Evolutionary conservation across 768 basidiomycete genomes (phyloP).

Genomic region (Tulasnella sp.): DNA sequence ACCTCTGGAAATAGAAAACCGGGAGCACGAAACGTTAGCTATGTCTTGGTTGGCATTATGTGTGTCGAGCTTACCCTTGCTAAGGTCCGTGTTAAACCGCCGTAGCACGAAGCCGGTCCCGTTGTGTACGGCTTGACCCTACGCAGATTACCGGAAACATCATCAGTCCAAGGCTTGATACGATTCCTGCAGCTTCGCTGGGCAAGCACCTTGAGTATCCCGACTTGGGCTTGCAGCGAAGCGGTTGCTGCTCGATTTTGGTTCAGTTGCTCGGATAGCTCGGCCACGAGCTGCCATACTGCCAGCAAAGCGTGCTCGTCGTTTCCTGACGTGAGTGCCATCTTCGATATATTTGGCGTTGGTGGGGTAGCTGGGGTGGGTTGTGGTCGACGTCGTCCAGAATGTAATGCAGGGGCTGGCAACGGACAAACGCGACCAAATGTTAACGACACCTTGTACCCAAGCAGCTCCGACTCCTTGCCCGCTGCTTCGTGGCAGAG

Average conservation of each 20-base stretch:
- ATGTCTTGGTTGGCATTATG: conserved; percentile 12
- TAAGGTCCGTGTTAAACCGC: conserved; percentile 82
- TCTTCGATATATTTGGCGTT: not conserved
- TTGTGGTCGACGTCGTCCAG: conserved; percentile 11
- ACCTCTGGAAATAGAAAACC: conserved; percentile 52
- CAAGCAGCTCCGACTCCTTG: not conserved
- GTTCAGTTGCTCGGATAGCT: conserved; percentile 77
- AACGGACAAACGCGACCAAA: conserved; percentile 9
- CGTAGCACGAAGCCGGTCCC: conserved; percentile 74
- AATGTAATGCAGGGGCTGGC: not conserved
- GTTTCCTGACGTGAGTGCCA: conserved; percentile 21
- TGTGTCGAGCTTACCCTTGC: conserved; percentile 56
- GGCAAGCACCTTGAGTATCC: conserved; percentile 61
- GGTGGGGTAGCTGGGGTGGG: not conserved
- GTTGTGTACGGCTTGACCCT: conserved; percentile 72
- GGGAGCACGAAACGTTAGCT: not conserved
- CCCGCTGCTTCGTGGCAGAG: not conserved
- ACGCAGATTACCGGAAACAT: conserved; percentile 24
- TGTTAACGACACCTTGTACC: not conserved
- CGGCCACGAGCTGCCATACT: conserved; percentile 74
- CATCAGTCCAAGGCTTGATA: not conserved
- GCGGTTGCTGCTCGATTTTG: conserved; percentile 74
- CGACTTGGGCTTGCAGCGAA: conserved; percentile 64
- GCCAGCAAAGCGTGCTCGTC: conserved; percentile 54
- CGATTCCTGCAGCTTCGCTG: not conserved